Conservation (phyloP, 2,329 filamentous ascomycete species). For the Penicillium palitans region DNA sequence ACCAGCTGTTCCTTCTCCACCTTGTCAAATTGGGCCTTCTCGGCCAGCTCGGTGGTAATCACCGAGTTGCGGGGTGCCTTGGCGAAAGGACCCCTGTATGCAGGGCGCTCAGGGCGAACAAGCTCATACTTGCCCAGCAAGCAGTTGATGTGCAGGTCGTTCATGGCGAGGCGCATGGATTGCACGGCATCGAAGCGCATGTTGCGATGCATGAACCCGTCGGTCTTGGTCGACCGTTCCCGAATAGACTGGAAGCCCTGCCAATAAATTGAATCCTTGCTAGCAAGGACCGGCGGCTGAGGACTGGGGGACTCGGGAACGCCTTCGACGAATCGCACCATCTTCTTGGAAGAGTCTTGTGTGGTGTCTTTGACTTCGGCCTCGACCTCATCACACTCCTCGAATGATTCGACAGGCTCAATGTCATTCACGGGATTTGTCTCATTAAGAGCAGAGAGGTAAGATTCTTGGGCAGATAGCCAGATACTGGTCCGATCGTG, state of each 20-base stretch:
- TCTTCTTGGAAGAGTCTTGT: conserved; percentile 27
- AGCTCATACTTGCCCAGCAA: conserved; percentile 84
- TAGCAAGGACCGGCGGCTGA: conserved; percentile 43
- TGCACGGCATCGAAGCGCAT: conserved; percentile 87
- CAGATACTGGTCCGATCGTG: conserved; percentile 82
- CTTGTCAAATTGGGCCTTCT: conserved; percentile 41
- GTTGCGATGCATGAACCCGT: conserved; percentile 82
- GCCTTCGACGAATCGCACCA: conserved; percentile 35
- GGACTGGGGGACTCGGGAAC: conserved; percentile 43
- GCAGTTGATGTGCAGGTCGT: conserved; percentile 72
- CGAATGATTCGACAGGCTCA: conserved; percentile 22
- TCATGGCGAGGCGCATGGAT: conserved; percentile 73
- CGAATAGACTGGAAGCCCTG: conserved; percentile 78
- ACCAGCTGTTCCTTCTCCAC: conserved; percentile 78
- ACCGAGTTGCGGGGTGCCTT: conserved; percentile 71
- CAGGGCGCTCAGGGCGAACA: conserved; percentile 66
- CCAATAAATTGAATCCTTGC: conserved; percentile 79
- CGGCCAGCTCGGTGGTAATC: conserved; percentile 60
- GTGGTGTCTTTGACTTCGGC: conserved; percentile 21
- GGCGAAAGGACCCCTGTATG: conserved; percentile 68
- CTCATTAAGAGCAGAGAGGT: conserved; percentile 65
- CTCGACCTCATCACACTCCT: conserved; percentile 21
- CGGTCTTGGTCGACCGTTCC: conserved; percentile 64
- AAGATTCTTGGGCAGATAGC: conserved; percentile 78
- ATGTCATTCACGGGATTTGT: conserved; percentile 56